A percentile compares a stretch with the other conserved stretches of the same genome.
phyloP scores from a whole-genome alignment of 805 yeast species.

The Blastobotrys terrestris region DNA sequence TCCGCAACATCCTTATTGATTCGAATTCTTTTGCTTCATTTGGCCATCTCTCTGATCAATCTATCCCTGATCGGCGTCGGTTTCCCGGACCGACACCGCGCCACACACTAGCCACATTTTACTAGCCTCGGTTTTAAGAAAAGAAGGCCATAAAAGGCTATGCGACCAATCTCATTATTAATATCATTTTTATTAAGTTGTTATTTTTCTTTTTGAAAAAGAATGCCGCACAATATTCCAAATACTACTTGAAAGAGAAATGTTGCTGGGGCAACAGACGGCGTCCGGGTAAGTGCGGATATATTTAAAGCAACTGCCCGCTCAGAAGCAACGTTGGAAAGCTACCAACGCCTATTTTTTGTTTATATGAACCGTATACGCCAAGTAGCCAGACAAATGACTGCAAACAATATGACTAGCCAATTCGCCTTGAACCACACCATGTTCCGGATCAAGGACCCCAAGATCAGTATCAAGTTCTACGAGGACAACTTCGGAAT shows the following conservation, averaged over 20 bases:
- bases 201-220: too few species aligned
- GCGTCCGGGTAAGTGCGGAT: not conserved
- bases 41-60: too few species aligned
- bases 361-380: not conserved
- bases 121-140: too few species aligned
- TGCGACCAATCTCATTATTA: too few species aligned
- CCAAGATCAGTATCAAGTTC: constrained; percentile 63
- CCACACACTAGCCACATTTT: not conserved
- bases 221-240: too few species aligned
- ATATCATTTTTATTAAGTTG: too few species aligned
- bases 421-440: constrained; percentile 29
- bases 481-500: constrained; percentile 73
- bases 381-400: not conserved
- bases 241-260: too few species aligned
- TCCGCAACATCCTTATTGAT: constrained; percentile 15
- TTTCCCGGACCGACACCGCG: too few species aligned
- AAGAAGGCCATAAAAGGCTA: too few species aligned
- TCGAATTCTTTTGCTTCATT: not conserved
- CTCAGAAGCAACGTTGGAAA: not conserved
- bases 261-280: not conserved
- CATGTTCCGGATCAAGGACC: constrained; percentile 75
- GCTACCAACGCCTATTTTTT: not conserved
- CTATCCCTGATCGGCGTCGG: too few species aligned
- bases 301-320: not conserved
- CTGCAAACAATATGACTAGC: not conserved